These are phyloP conservation scores for Protoeuglena noctilucae DNA, from an alignment of 139 green algal species.

Conservation along the genomic window DNA sequence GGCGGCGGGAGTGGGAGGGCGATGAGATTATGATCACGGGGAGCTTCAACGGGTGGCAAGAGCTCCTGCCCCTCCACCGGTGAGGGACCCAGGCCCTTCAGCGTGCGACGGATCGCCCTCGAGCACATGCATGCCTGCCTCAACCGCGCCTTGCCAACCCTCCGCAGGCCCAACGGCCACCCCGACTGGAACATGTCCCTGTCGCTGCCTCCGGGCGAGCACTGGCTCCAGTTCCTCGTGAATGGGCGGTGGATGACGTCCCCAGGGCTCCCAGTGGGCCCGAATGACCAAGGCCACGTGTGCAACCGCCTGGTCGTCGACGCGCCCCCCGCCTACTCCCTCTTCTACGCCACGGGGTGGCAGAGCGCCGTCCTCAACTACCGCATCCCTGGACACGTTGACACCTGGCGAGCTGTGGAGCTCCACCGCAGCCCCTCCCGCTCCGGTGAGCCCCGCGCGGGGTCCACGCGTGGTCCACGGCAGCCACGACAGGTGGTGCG, in stretches of 20 bases:
- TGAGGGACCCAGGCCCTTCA: no score
- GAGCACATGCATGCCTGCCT: no score
- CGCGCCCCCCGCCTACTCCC: conserved; percentile 18
- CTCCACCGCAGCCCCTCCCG: no score
- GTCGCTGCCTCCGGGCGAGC: conserved; percentile 22
- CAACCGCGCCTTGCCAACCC: not conserved
- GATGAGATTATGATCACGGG: conserved; percentile 26
- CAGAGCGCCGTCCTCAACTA: conserved; percentile 16
- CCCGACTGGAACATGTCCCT: conserved; percentile 9
- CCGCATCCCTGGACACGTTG: no score
- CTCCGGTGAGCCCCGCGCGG: no score
- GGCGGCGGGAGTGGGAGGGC: conserved; percentile 13
- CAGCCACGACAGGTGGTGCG: no score
- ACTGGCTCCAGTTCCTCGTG: conserved; percentile 37
- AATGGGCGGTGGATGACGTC: conserved; percentile 28
- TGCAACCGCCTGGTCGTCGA: conserved; percentile 28
- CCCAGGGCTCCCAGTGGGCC: conserved; percentile 11
- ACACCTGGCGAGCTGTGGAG: no score
- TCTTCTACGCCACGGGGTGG: conserved; percentile 46
- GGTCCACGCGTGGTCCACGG: no score
- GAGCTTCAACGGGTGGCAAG: conserved; percentile 23
- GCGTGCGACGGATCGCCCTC: no score
- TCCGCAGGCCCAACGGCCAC: conserved; percentile 19
- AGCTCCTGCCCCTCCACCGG: not conserved
- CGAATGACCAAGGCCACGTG: conserved; percentile 19